A percentile compares a stretch with the other conserved stretches of the same genome.
These are phyloP conservation scores for Boletus bicolor DNA, from an alignment of 768 basidiomycete species.

Conservation along the genomic window DNA sequence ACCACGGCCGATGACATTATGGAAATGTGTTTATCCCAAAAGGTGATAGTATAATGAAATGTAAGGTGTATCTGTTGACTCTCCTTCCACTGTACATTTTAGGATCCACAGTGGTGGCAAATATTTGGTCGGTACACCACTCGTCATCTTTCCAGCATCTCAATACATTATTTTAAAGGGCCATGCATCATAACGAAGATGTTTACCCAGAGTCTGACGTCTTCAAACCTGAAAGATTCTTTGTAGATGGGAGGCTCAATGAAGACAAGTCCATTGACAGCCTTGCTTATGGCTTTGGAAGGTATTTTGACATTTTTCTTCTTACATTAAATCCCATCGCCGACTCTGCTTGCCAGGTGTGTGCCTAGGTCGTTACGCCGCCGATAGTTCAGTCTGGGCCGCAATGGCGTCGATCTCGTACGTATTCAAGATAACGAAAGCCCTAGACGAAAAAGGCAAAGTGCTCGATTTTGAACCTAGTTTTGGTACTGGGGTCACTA, in stretches of 20 bases:
- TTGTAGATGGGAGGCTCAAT: slow-evolving; percentile 13
- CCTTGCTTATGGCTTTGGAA: slow-evolving; percentile 24
- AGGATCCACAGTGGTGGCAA: slow-evolving; percentile 21
- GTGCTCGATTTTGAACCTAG: slow-evolving; percentile 19
- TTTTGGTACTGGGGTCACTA: slow-evolving; percentile 14
- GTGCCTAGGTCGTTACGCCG: slow-evolving; percentile 34
- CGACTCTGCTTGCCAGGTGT: slow-evolving; percentile 13
- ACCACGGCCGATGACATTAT: slow-evolving; percentile 20
- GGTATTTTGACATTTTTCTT: slow-evolving; percentile 3
- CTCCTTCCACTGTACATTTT: background rate
- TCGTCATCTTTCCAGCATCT: background rate
- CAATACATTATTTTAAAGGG: slow-evolving; percentile 10
- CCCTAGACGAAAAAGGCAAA: slow-evolving; percentile 23
- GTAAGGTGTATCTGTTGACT: background rate
- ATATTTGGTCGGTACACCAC: slow-evolving; percentile 15
- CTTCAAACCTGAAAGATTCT: slow-evolving; percentile 34
- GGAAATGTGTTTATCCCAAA: slow-evolving; percentile 23
- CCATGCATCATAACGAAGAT: slow-evolving; percentile 10
- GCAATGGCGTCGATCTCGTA: slow-evolving; percentile 27
- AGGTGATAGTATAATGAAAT: slow-evolving; percentile 8
- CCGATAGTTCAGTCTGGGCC: slow-evolving; percentile 31
- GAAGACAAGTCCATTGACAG: background rate
- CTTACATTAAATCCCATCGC: background rate
- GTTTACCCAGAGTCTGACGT: slow-evolving; percentile 18
- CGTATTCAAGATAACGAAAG: slow-evolving; percentile 25